Conservation (phyloP, 768 basidiomycete genomes). For the Neoboletus brunneissimus region DNA sequence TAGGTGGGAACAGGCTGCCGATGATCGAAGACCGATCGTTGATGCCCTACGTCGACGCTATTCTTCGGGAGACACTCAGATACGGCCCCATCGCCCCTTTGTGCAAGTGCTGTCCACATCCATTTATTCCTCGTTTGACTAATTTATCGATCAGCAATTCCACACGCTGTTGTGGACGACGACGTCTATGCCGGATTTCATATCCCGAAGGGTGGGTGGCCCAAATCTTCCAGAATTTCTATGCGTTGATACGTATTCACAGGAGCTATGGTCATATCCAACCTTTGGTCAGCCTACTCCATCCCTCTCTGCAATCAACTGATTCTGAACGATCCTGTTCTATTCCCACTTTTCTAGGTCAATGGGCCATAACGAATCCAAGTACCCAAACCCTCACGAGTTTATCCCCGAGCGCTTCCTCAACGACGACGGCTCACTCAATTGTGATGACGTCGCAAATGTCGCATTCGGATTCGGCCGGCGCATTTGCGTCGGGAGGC, state of each 20-base stretch:
- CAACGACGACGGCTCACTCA: constrained; percentile 22
- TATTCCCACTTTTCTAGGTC: constrained; percentile 12
- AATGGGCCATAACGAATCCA: constrained; percentile 24
- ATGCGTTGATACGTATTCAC: not conserved
- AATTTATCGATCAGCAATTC: constrained; percentile 17
- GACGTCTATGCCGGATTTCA: constrained; percentile 46
- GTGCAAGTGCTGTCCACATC: constrained; percentile 1
- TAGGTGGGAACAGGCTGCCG: constrained; percentile 15
- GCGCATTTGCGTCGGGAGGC: constrained; percentile 29
- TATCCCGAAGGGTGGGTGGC: constrained; percentile 42
- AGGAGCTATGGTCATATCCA: constrained; percentile 18
- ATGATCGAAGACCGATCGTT: constrained; percentile 13
- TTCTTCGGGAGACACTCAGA: constrained; percentile 20
- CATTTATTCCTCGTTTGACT: not conserved
- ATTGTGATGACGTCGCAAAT: constrained; percentile 2
- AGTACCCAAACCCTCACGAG: constrained; percentile 37
- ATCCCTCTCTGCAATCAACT: not conserved
- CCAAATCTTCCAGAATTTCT: not conserved
- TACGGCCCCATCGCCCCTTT: constrained; percentile 15
- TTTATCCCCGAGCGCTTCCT: constrained; percentile 44
- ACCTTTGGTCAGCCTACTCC: constrained; percentile 16
- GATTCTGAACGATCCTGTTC: not conserved
- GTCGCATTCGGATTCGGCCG: constrained; percentile 29
- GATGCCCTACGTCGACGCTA: constrained; percentile 22
- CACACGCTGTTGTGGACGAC: constrained; percentile 36